phyloP scores from a whole-genome alignment of 2,329 filamentous ascomycete genomes.

The Colletotrichum sp. region DNA sequence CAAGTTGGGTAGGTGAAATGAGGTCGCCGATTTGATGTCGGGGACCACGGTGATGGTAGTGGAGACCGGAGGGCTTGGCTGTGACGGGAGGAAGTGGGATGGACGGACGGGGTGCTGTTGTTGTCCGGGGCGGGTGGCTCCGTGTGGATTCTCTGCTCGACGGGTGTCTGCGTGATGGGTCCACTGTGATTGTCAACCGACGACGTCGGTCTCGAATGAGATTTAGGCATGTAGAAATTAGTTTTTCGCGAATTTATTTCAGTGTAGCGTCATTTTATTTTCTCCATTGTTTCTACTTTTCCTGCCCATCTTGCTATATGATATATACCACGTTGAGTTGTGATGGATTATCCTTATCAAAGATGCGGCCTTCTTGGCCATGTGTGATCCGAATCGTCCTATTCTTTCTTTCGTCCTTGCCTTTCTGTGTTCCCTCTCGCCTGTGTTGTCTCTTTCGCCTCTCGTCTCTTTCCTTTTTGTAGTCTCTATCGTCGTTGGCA shows the following conservation, averaged over 20 bases:
- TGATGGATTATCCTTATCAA: not conserved
- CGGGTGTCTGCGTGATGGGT: not conserved
- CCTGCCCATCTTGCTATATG: not conserved
- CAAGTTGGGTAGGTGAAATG: not conserved
- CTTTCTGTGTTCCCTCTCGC: not conserved
- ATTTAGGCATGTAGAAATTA: accelerated
- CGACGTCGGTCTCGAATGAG: not conserved
- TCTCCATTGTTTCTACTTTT: not conserved
- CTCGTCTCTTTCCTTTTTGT: not conserved
- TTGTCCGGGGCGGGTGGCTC: not conserved
- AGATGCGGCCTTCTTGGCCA: not conserved
- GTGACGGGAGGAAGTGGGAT: not conserved
- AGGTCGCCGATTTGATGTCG: not conserved
- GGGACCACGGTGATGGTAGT: not conserved
- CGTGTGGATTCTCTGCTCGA: not conserved
- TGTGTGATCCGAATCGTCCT: not conserved
- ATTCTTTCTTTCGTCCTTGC: not conserved
- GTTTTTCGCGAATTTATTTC: not conserved
- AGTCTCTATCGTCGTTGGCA: not conserved
- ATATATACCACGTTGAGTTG: not conserved
- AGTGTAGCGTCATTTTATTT: not conserved
- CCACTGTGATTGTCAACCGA: not conserved
- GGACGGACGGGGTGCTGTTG: not conserved
- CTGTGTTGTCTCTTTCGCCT: too few species aligned
- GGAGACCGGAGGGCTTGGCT: not conserved